These are phyloP conservation scores for Didymella arachidicola DNA, from an alignment of 2,329 filamentous ascomycete genomes.

Conservation along the genomic window DNA sequence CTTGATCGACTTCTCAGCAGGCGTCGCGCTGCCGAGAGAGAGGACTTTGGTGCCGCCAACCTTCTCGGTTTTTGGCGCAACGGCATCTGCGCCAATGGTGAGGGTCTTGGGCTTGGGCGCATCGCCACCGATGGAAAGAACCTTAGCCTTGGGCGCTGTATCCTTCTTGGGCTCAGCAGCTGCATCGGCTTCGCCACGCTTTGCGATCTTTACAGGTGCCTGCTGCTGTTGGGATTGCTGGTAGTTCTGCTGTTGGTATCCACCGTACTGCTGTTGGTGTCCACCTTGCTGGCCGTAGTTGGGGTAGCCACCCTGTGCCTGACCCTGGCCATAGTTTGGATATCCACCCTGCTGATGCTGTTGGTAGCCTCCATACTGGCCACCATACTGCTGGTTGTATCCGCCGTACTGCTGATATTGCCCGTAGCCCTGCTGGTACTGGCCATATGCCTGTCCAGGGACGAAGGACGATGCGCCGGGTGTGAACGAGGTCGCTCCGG, in stretches of 20 bases:
- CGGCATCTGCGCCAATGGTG: conserved; percentile 64
- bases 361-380: conserved; percentile 57
- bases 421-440: conserved; percentile 52
- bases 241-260: conserved; percentile 58
- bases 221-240: conserved; percentile 54
- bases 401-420: conserved; percentile 52
- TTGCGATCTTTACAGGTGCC: conserved; percentile 68
- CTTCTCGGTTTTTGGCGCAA: conserved; percentile 63
- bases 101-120: conserved; percentile 67
- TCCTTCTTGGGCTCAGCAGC: conserved; percentile 52
- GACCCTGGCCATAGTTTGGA: conserved; percentile 28
- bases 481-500: conserved; percentile 74
- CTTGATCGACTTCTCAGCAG: conserved; percentile 60
- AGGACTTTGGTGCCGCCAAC: conserved; percentile 71
- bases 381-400: conserved; percentile 65
- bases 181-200: conserved; percentile 62
- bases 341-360: conserved; percentile 29
- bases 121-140: conserved; percentile 69
- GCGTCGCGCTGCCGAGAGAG: conserved; percentile 68
- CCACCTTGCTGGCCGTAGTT: conserved; percentile 36
- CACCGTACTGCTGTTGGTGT: conserved; percentile 48
- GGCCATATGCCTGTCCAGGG: conserved; percentile 70
- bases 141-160: conserved; percentile 66
- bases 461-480: conserved; percentile 75
- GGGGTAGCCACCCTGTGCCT: conserved; percentile 29